Percentiles rank a stretch among this genome's conserved stretches.
phyloP scores from a whole-genome alignment of 805 yeast species.

The Tetrapisispora fleetii region DNA sequence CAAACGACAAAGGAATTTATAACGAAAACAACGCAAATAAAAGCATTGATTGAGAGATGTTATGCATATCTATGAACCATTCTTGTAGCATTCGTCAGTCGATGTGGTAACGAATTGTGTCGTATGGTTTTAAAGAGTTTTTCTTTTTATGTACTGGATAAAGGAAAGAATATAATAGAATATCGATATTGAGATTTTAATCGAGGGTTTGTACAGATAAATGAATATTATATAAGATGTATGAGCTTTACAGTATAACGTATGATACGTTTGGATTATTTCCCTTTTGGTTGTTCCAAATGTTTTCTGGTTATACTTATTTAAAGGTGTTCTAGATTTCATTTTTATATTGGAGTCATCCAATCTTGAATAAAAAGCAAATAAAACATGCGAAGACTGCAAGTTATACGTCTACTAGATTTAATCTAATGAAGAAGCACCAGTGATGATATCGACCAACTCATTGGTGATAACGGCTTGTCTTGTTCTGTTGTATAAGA shows the following conservation, averaged over 20 bases:
- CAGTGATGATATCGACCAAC: conserved; percentile 98
- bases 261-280: no score
- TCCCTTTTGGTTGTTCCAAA: neutral
- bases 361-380: neutral
- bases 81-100: no score
- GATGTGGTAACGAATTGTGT: no score
- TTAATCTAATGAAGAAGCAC: conserved; percentile 97
- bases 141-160: neutral
- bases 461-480: conserved; percentile 99
- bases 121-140: no score
- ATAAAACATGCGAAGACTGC: neutral
- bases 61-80: neutral
- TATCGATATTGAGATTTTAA: neutral
- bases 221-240: conserved; percentile 2
- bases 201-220: conserved; percentile 3
- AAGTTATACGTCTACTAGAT: neutral
- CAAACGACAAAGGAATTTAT: neutral
- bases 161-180: conserved; percentile 2
- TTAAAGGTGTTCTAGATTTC: no score
- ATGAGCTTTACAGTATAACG: no score
- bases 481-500: conserved; percentile 98
- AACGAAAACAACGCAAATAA: neutral
- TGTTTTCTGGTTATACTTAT: no score
- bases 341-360: neutral
- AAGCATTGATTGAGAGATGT: neutral